A percentile compares a stretch with the other conserved stretches of the same genome.
Conservation (phyloP, 208 protist species). For the Wallacemonas sp. region DNA sequence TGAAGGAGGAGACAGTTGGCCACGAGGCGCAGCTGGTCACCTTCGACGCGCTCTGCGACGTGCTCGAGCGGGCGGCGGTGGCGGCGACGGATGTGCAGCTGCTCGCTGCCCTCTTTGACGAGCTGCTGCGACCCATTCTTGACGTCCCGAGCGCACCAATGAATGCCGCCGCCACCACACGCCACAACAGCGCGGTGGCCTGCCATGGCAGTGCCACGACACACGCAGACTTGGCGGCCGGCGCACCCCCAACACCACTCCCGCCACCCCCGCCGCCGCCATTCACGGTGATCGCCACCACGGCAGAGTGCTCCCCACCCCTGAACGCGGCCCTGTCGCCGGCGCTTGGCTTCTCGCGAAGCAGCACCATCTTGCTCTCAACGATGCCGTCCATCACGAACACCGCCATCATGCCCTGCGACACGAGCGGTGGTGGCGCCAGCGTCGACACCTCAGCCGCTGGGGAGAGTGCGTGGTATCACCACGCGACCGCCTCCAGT, state of each 20-base stretch:
- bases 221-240: too few species aligned
- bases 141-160: not conserved
- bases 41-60: constrained; percentile 55
- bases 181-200: not conserved
- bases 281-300: too few species aligned
- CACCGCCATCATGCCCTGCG: constrained; percentile 12
- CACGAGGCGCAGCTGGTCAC: constrained; percentile 34
- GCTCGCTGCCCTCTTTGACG: constrained; percentile 70
- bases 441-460: not conserved
- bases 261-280: too few species aligned
- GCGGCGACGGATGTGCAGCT: constrained; percentile 50
- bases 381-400: constrained; percentile 1
- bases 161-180: not conserved
- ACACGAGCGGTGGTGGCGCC: too few species aligned
- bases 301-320: too few species aligned
- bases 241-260: too few species aligned
- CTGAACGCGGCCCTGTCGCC: not conserved
- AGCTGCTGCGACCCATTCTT: constrained; percentile 40
- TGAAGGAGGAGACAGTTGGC: constrained; percentile 57
- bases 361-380: constrained; percentile 4
- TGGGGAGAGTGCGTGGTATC: not conserved
- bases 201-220: too few species aligned
- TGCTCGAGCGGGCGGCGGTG: constrained; percentile 56
- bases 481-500: not conserved
- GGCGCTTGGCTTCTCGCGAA: not conserved